phyloP scores from a whole-genome alignment of 805 yeast species.

The Tetrapisispora taiwanensis region DNA sequence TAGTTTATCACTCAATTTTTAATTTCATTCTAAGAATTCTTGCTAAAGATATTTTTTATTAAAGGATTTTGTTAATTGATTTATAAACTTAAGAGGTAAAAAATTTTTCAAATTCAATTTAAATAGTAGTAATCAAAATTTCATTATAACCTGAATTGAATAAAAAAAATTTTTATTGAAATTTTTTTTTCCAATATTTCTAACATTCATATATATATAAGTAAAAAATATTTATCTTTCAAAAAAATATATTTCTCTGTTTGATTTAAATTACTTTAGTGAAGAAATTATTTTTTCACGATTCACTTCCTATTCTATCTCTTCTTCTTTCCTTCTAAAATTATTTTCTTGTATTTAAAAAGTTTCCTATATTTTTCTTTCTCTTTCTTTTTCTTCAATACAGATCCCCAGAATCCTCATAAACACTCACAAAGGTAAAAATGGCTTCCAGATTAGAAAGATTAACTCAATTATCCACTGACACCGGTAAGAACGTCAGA shows the following conservation, averaged over 20 bases:
- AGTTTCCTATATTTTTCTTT: not conserved
- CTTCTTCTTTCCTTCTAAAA: not conserved
- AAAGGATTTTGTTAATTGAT: not conserved
- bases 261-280: not conserved
- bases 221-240: not conserved
- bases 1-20: not conserved
- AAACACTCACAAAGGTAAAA: slow-evolving; percentile 4
- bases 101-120: too few relatives aligned
- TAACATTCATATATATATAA: not conserved
- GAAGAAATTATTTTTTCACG: too few relatives aligned
- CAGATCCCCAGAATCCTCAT: slow-evolving; percentile 1
- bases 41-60: not conserved
- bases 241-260: not conserved
- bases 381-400: not conserved
- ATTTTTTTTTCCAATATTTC: not conserved
- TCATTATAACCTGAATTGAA: not conserved
- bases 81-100: not conserved
- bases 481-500: slow-evolving; percentile 74
- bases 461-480: slow-evolving; percentile 71
- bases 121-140: not conserved
- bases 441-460: slow-evolving; percentile 53
- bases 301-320: too few relatives aligned
- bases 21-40: not conserved
- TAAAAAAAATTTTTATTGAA: too few relatives aligned
- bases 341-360: not conserved